These are phyloP conservation scores for Phytophthora sansomeana DNA, from an alignment of 352 stramenopile species.

Conservation along the genomic window DNA sequence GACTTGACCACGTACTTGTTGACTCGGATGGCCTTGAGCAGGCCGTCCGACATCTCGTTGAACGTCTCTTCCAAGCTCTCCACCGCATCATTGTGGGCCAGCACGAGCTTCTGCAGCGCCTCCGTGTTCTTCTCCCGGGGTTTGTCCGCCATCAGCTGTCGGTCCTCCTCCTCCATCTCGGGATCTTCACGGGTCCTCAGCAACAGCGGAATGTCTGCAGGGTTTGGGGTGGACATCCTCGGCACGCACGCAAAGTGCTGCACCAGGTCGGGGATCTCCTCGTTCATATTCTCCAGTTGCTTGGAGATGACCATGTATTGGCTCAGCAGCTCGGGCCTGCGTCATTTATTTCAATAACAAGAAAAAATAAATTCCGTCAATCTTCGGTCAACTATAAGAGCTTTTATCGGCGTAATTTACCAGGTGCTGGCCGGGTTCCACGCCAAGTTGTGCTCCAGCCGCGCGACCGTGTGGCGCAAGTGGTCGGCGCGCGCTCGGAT, in stretches of 20 bases:
- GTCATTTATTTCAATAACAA: no score
- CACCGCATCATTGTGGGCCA: conserved; percentile 75
- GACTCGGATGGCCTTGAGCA: conserved; percentile 84
- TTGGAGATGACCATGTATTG: conserved; percentile 91
- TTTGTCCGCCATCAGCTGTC: conserved; percentile 77
- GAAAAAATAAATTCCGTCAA: not conserved
- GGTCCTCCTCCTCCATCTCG: conserved; percentile 87
- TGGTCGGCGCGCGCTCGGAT: conserved; percentile 85
- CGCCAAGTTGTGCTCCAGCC: conserved; percentile 80
- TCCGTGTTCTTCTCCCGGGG: conserved; percentile 72
- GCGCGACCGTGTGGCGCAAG: conserved; percentile 77
- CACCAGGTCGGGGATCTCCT: conserved; percentile 86
- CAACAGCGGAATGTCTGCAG: conserved; percentile 78
- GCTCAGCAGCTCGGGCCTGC: conserved; percentile 81
- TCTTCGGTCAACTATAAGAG: not conserved
- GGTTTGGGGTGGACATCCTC: conserved; percentile 84
- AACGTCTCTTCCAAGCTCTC: conserved; percentile 86
- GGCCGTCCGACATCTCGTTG: conserved; percentile 83
- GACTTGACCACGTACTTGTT: conserved; percentile 89
- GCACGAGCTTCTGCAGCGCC: conserved; percentile 68
- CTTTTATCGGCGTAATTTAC: conserved; percentile 27
- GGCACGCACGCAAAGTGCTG: conserved; percentile 88
- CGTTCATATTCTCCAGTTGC: conserved; percentile 91
- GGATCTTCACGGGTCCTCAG: conserved; percentile 84
- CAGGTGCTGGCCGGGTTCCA: conserved; percentile 86